Percentiles rank a stretch among this genome's conserved stretches.
phyloP scores from a whole-genome alignment of 2,329 filamentous ascomycete genomes.

The Claviceps monticola region DNA sequence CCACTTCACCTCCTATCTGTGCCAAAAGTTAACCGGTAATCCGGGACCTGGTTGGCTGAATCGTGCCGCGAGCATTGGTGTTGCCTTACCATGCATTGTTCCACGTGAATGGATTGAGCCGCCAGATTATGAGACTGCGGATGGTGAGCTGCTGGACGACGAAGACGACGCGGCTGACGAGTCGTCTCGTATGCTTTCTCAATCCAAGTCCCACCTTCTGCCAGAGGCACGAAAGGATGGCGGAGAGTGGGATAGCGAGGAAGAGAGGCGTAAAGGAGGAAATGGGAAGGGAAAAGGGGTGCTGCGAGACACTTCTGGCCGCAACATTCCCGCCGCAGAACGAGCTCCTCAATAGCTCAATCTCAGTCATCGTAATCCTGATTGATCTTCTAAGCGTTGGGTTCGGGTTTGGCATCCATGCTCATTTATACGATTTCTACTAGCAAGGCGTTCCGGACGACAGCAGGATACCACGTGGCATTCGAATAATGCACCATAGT shows the following conservation, averaged over 20 bases:
- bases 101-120: slow-evolving; percentile 71
- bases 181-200: slow-evolving; percentile 43
- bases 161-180: slow-evolving; percentile 36
- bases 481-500: slow-evolving; percentile 1
- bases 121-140: slow-evolving; percentile 59
- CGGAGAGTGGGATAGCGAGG: slow-evolving; percentile 31
- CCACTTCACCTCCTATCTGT: slow-evolving; percentile 70
- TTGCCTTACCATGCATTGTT: slow-evolving; percentile 69
- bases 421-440: background rate
- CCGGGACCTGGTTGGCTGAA: slow-evolving; percentile 66
- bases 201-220: slow-evolving; percentile 19
- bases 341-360: slow-evolving; percentile 26
- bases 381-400: slow-evolving; percentile 4
- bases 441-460: slow-evolving; percentile 5
- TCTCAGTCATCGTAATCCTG: background rate
- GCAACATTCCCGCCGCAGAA: slow-evolving; percentile 37
- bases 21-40: slow-evolving; percentile 55
- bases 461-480: slow-evolving; percentile 2
- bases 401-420: background rate
- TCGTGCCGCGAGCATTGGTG: slow-evolving; percentile 68
- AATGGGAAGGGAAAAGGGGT: slow-evolving; percentile 31
- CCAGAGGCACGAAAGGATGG: slow-evolving; percentile 13
- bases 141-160: slow-evolving; percentile 53
- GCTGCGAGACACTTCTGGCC: slow-evolving; percentile 35
- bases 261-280: slow-evolving; percentile 25